phyloP scores from a whole-genome alignment of 495 filamentous ascomycete genomes.

The Talaromyces liani region DNA sequence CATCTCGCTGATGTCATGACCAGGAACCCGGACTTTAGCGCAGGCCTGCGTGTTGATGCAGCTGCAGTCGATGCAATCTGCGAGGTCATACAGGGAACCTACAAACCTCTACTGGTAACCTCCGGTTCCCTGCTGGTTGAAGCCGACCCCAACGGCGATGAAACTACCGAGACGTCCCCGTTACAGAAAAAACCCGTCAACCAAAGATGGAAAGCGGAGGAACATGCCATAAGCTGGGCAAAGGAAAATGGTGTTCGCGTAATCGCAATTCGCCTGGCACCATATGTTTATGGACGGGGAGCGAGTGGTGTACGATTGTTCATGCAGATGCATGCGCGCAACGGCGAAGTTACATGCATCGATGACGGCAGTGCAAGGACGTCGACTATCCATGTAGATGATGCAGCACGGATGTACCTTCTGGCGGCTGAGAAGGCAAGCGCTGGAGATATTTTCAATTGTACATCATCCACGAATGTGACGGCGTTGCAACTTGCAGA shows the following conservation, averaged over 20 bases:
- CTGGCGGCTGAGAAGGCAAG: constrained; percentile 23
- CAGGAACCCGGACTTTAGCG: constrained; percentile 7
- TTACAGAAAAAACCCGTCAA: constrained; percentile 13
- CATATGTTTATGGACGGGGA: constrained; percentile 35
- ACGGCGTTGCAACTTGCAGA: constrained; percentile 21
- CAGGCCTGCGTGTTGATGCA: constrained; percentile 14
- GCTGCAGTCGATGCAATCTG: constrained; percentile 27
- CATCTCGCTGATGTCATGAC: constrained; percentile 23
- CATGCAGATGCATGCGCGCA: constrained; percentile 13
- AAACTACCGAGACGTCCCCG: constrained; percentile 26
- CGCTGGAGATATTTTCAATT: constrained; percentile 25
- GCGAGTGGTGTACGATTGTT: constrained; percentile 27
- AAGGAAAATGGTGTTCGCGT: constrained; percentile 22
- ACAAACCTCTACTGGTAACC: constrained; percentile 27
- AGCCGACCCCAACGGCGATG: constrained; percentile 22
- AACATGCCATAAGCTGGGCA: constrained; percentile 15
- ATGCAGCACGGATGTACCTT: constrained; percentile 31
- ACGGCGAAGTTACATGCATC: constrained; percentile 18
- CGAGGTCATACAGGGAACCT: constrained; percentile 18
- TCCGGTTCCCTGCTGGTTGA: constrained; percentile 23
- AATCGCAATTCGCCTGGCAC: constrained; percentile 26
- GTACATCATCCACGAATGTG: constrained; percentile 16
- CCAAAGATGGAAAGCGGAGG: constrained; percentile 18
- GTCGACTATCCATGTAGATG: constrained; percentile 31
- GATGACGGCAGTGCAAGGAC: constrained; percentile 13